Percentiles rank a stretch among this genome's conserved stretches.
phyloP scores from a whole-genome alignment of 1,284 basidiomycete genomes.

The Golubevia pallescens region DNA sequence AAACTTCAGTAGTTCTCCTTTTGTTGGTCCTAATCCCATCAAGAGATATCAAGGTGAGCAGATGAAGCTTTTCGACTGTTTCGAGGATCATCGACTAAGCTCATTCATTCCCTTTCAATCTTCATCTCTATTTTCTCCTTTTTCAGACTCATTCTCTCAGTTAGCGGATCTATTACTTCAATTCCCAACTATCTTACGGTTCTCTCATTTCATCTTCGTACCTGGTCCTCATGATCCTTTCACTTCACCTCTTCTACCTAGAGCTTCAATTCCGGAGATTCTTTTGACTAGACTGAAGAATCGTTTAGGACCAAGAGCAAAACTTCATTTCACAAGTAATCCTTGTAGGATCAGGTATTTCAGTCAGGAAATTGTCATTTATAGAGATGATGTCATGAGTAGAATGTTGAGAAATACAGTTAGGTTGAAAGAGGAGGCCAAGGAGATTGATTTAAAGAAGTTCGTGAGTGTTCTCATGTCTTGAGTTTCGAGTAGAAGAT shows the following conservation, averaged over 20 bases:
- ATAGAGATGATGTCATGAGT: conserved; percentile 90
- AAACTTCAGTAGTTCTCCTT: conserved; percentile 41
- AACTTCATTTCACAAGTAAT: conserved; percentile 76
- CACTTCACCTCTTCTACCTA: conserved; percentile 74
- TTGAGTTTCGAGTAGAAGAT: not conserved
- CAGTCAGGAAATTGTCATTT: conserved; percentile 92
- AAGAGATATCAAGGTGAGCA: conserved; percentile 28
- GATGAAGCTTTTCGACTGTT: not conserved
- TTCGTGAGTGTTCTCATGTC: conserved; percentile 74
- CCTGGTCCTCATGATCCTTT: conserved; percentile 88
- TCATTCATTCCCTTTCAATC: not conserved
- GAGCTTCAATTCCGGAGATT: conserved; percentile 74
- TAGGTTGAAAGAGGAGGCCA: conserved; percentile 30
- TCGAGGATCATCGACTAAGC: not conserved
- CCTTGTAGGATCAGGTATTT: conserved; percentile 95
- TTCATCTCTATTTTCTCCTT: no score
- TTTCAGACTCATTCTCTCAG: conserved; percentile 18
- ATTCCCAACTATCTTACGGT: conserved; percentile 39
- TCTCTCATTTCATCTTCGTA: conserved; percentile 88
- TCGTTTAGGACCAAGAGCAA: conserved; percentile 12
- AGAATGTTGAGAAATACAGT: conserved; percentile 82
- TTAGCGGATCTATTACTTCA: conserved; percentile 39
- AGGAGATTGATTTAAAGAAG: conserved; percentile 78
- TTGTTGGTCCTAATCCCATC: conserved; percentile 24
- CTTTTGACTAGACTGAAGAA: conserved; percentile 25